Base-by-base conservation (phyloP, 805 yeast species). In the Starmerella geochares region DNA sequence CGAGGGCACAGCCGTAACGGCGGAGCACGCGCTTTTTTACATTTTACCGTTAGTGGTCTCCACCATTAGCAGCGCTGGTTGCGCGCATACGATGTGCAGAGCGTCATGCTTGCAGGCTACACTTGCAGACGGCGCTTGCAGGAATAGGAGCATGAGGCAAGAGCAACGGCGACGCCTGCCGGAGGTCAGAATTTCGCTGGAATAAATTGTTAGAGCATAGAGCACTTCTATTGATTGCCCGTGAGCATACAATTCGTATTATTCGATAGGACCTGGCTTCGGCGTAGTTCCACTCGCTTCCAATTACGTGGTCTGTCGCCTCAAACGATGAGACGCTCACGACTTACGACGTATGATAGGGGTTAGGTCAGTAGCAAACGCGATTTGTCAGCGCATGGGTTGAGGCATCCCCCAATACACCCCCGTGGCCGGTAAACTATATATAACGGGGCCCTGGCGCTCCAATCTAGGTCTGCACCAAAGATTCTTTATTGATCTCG, bases 51-150 rank as follows among this genome's bases (percentile, higher is more conserved):
- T 27, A 40, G 41, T 3, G n/a, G 28, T n/a, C 23, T 20, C 44
- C 23, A 27, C 33, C 44, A 27, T 13, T 27, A 19, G 33, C n/a
- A 27, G 31, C n/a, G 44, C 44, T 32, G 16, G 44, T 40, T 40
- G 44, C 44, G 44, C 44, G 44, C 44, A 40, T 40, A 40, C 44
- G 44, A 40, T 19, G 11, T 40, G 44, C 44, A 38, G 42, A 20
- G 23, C 27, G 27, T 16, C 40, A 37, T 37, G 40, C 37, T 33
- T 33, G 21, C 37, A 36, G 37, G 23, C 37, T 13, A 9, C 9
- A 19, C 39, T 21, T 36, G 39, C 39, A 36, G 29, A n/a, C 5
- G 29, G 29, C 20, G 41, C 19, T 13, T 37, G 41, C 41, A 37
- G 17, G n/a, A n/a, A n/a, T n/a, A n/a, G n/a, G n/a, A n/a, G n/a